Conservation (phyloP, 768 basidiomycete genomes). For the Pholiota microspora region DNA sequence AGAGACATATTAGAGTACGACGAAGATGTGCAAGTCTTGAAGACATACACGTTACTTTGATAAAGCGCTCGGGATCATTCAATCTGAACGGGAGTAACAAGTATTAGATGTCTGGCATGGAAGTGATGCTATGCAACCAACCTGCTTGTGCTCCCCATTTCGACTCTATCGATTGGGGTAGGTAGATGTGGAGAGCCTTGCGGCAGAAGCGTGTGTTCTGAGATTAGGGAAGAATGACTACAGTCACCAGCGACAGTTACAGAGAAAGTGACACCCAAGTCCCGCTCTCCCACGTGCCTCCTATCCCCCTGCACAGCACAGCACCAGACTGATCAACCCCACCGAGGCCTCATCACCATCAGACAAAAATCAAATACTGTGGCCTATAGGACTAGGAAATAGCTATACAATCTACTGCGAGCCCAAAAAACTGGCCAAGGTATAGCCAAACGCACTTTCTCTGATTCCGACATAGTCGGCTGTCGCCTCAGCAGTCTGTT, state of each 20-base stretch:
- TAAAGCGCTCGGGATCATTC: slow-evolving; percentile 45
- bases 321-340: neutral
- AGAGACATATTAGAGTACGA: slow-evolving; percentile 1
- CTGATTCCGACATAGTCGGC: neutral
- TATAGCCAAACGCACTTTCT: neutral
- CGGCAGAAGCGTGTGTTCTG: slow-evolving; percentile 4
- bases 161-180: neutral
- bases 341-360: too few species aligned
- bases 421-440: too few species aligned
- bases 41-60: slow-evolving; percentile 50
- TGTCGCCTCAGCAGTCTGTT: neutral
- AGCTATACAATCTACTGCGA: too few species aligned
- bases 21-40: slow-evolving; percentile 2
- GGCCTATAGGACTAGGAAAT: too few species aligned
- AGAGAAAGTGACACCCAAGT: slow-evolving; percentile 3
- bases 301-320: neutral
- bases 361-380: too few species aligned
- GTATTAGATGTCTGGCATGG: slow-evolving; percentile 6
- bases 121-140: slow-evolving; percentile 16
- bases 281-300: slow-evolving; percentile 8
- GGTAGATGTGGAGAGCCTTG: neutral
- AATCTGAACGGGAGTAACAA: slow-evolving; percentile 28
- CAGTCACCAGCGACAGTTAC: slow-evolving; percentile 8
- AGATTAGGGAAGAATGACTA: slow-evolving; percentile 6
- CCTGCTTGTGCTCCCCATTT: slow-evolving; percentile 33